Percentiles rank a stretch among this genome's conserved stretches.
These are phyloP conservation scores for Trichosporon coremiiforme DNA, from an alignment of 1,284 basidiomycete species.

Conservation along the genomic window DNA sequence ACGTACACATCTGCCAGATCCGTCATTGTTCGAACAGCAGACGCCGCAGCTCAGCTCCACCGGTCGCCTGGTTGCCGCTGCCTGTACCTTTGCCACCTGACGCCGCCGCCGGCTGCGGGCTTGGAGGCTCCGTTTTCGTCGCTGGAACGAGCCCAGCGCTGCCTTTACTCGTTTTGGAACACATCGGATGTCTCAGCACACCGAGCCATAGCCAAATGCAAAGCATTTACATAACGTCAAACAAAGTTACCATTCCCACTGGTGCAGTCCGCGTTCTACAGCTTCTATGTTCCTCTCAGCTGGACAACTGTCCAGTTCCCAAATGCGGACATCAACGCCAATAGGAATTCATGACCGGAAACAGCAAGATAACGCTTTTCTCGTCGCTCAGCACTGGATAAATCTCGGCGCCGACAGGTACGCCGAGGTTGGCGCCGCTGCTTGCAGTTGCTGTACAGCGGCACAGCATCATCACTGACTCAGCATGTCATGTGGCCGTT, in stretches of 20 bases:
- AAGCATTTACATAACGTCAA: not conserved
- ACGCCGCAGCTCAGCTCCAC: not conserved
- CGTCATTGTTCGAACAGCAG: not conserved
- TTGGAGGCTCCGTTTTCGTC: too few species aligned
- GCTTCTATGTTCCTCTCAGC: not conserved
- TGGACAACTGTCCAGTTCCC: not conserved
- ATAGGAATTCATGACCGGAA: not conserved
- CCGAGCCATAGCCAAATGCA: not conserved
- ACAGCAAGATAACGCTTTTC: not conserved
- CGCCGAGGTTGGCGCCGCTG: too few species aligned
- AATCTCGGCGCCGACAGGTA: too few species aligned
- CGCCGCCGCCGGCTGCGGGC: too few species aligned
- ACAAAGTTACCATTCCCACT: constrained; percentile 6
- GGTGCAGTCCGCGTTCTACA: not conserved
- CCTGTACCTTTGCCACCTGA: not conserved
- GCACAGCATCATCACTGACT: too few species aligned
- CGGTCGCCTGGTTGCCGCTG: not conserved
- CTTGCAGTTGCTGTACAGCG: too few species aligned
- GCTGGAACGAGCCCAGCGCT: not conserved
- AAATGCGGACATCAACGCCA: not conserved
- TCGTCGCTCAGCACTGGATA: not conserved
- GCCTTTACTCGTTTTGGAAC: not conserved
- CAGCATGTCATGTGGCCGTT: too few species aligned
- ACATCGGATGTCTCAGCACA: not conserved
- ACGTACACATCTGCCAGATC: not conserved